Percentiles rank a stretch among this genome's conserved stretches.
Conservation (phyloP, 805 yeast species). For the Tetrapisispora pingtungensis region DNA sequence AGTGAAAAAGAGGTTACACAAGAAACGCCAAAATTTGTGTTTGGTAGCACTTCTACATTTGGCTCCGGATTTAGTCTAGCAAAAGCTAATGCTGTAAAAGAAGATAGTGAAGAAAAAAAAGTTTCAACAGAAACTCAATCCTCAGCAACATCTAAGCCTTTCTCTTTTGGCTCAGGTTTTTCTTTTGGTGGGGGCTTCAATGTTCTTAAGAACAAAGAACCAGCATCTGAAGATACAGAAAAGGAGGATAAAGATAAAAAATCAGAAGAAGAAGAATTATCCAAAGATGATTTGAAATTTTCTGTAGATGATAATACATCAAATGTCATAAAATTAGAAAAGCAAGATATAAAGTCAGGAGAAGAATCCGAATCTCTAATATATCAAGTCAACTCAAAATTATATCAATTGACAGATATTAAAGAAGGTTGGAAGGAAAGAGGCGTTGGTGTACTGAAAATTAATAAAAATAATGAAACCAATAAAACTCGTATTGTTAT, state of each 20-base stretch:
- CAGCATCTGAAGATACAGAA: conserved; percentile 5
- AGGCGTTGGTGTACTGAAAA: conserved; percentile 81
- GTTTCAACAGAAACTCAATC: conserved; percentile 3
- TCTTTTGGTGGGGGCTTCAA: conserved; percentile 32
- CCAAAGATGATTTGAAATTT: conserved; percentile 11
- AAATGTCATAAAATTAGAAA: conserved; percentile 39
- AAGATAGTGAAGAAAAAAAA: neutral
- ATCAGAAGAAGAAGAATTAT: conserved; percentile 7
- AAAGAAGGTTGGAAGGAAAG: conserved; percentile 90
- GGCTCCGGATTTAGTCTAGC: conserved; percentile 32
- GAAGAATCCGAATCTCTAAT: conserved; percentile 76
- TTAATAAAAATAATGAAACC: conserved; percentile 40
- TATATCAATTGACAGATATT: conserved; percentile 62
- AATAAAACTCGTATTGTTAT: conserved; percentile 64
- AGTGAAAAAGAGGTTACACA: neutral
- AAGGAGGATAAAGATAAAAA: conserved; percentile 7
- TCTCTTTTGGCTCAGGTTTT: conserved; percentile 38
- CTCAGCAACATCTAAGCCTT: conserved; percentile 11
- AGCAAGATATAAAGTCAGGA: conserved; percentile 64
- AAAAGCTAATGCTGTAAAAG: conserved; percentile 3
- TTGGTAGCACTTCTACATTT: conserved; percentile 45
- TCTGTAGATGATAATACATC: conserved; percentile 17
- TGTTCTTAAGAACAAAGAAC: conserved; percentile 16
- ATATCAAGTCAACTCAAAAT: conserved; percentile 62
- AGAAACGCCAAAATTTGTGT: conserved; percentile 40